Base-by-base conservation (phyloP, 208 protist genomes). In the Acanthamoeba divionensis region DNA sequence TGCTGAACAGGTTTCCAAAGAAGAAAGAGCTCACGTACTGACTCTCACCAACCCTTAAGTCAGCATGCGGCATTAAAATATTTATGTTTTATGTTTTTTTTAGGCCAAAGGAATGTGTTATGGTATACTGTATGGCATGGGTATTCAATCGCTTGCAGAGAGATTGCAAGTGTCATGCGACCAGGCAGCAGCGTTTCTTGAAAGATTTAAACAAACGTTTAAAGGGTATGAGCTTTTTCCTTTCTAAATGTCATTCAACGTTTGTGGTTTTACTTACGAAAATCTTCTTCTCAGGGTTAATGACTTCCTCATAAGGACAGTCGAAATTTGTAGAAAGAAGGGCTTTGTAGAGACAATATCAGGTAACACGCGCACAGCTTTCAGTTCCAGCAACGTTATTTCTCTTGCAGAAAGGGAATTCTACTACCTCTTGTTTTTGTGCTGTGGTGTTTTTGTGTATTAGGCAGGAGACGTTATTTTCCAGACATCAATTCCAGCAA, bases 71-170 rank as follows among this genome's bases (percentile, higher is more conserved):
- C n/a, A n/a, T 4, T 4, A 41, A 5, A 24, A 5, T n/a, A 18
- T 18, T 31, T 12, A 13, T 69, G 12, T 9, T 69, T 69, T 10
- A 24, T 69, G 62, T 69, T 69, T 9, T 29, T 69, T 9, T 69
- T 69, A 83, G 73, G 73, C 73, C 50, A 83, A 83, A 33, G 73
- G 47, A 24, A 83, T 83, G 73, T 83, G 73, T 29, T 83, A 83
- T 36, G 73, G 73, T 52, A 83, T 83, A 2, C 73, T 83, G 10
- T 83, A 83, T 33, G 73, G 73, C 3, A 83, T 83, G 73, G 73
- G 73, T 52, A 36, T 36, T 6, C 73, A 83, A 24, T 54, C 73
- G 21, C 31, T 83, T 15, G 45, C 31, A 31, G 73, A 83, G 26
- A 45, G 45, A 8, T 36, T 83, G 2, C 48, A 83, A 31, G 50